Evolutionary conservation across 2,329 filamentous ascomycete species (phyloP), one percentile per base, ranked within the genome.

Genomic region (Fusarium dimerum): DNA sequence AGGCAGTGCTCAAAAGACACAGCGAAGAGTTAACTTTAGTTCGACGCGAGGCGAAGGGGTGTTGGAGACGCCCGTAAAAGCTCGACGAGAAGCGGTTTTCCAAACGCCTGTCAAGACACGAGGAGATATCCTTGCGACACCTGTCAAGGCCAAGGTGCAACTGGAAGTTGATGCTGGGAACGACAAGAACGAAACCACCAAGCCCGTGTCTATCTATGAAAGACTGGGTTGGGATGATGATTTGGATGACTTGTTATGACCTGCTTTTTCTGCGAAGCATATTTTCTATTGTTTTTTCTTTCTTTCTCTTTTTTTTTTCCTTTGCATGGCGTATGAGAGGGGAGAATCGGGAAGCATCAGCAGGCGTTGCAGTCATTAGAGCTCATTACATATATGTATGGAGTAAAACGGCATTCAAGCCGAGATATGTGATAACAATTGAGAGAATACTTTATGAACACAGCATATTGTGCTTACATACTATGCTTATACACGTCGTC

Each of bases 171-270:
- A 54, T 17, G 11, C 48, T 17, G 48, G 48, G 26, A 41, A 59
- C 29, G 47, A 50, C 26, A 49, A 51, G 7, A 46, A 55, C 30
- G 52, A 53, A 47, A 45, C 52, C 11, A 50, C 58, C 46, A 71
- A 64, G 53, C 66, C 67, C 34, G 55, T 70, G 56, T 79, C 78
- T 11, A 79, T 85, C 47, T 85, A 80, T 59, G 73, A 81, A 60
- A 72, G 71, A 57, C 66, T 85, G 40, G 82, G 82, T 43, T 85
- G 82, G 82, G 80, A 84, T 62, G 76, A 83, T 53, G 80, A 84
- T 55, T 71, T 76, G 64, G 78, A 83, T 64, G 73, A 76, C 65
- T 65, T 75, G 67, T 71, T 54, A 73, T 68, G 69, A 72, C 50
- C 48, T 57, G 29, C 51, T 53, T 57, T 57, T 39, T 50, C 20